Base-by-base conservation (phyloP, 306 rosid species). In the Cicer judaicum region DNA sequence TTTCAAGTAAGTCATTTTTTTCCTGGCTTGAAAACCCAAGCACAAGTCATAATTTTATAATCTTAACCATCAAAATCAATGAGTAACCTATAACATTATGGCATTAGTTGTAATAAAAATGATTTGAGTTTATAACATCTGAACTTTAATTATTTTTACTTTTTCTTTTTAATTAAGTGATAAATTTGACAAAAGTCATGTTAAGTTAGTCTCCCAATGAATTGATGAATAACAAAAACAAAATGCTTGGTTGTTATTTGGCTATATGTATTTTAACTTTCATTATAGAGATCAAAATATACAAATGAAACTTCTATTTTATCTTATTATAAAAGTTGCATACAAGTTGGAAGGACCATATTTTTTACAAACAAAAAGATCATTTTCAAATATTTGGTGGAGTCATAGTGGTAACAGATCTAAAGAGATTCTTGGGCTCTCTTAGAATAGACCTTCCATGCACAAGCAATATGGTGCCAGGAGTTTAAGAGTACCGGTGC, bases 271-370 rank as follows among this genome's bases (percentile, higher is more conserved):
- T 69, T 78, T 71, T 70, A 62, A 66, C 68, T 61, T 75, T 75
- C 56, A 77, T 16, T 36, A 16, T 53, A 74, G 64, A 39, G 56
- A 70, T 60, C 68, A 77, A 85, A 65, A 72, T 79, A 68, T 43
- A 84, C 86, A 81, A 88, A 78, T 86, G 92, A 91, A 91, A 87
- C 91, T 91, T 89, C 88, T 86, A 79, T 80, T 85, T 91, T 85
- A 91, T 91, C 90, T 83, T 89, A 86, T 78, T 86, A 44, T 78
- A 75, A 42, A 87, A 74, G 42, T 24, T 75, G 80, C 77, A 68
- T 74, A 72, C 82, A 48, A 64, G 83, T 71, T 24, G 29, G 29
- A 24, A 24, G 29, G 29, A 24, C 29, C 3, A 24, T 24, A 0
- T 21, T 21, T 24, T 24, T 24, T 24, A 24, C 29, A 24, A 24